Evolutionary conservation across 371 early-diverging fungal genomes (phyloP).

Genomic region (Blakeslea trispora): DNA sequence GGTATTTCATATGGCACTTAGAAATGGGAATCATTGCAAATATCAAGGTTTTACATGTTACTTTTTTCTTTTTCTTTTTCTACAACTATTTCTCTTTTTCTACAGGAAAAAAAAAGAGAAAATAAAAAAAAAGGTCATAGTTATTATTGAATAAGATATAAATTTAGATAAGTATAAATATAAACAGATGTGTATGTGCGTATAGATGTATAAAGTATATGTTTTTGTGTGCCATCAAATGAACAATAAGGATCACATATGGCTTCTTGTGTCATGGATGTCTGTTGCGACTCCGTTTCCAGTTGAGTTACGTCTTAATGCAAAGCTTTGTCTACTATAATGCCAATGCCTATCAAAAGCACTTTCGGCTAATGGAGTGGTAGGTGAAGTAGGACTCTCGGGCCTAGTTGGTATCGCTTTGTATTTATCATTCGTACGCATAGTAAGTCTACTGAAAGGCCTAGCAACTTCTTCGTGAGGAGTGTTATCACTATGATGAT

Average conservation of each 20-base stretch:
- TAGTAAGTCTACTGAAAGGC: conserved; percentile 17
- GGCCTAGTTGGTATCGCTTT: not conserved
- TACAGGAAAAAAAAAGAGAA: too few species aligned
- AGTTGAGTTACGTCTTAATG: not conserved
- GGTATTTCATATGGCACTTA: too few species aligned
- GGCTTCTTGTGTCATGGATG: not conserved
- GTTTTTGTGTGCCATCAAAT: not conserved
- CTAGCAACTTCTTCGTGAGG: conserved; percentile 11
- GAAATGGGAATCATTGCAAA: too few species aligned
- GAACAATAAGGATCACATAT: not conserved
- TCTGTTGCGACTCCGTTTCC: not conserved
- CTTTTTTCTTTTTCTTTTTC: not conserved
- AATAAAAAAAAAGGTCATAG: too few species aligned
- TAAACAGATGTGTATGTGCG: not conserved
- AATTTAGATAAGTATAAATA: not conserved
- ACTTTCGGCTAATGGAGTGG: not conserved
- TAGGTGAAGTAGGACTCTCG: too few species aligned
- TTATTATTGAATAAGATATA: not conserved
- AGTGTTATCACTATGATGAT: not conserved
- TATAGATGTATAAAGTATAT: too few species aligned
- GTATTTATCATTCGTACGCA: conserved; percentile 1
- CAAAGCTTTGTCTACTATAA: conserved; percentile 4
- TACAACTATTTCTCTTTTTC: too few species aligned
- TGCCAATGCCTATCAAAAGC: conserved; percentile 1
- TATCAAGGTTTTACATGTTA: too few species aligned